Conservation (phyloP, 306 rosid genomes). For the Dicorynia guianensis region DNA sequence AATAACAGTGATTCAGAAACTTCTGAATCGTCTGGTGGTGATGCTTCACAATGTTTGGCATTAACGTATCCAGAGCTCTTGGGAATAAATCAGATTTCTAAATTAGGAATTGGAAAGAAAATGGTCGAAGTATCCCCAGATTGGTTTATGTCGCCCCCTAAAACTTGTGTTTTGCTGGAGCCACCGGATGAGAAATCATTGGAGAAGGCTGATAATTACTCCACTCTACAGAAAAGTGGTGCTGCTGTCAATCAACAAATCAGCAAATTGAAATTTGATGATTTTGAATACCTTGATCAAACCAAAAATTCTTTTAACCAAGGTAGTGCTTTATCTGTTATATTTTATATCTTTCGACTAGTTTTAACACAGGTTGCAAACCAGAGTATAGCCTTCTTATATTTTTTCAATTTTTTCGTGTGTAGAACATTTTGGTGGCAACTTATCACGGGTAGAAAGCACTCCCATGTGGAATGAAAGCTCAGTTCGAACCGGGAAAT, state of each 20-base stretch:
- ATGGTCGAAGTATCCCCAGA: constrained; percentile 67
- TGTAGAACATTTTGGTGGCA: constrained; percentile 53
- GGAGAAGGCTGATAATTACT: constrained; percentile 43
- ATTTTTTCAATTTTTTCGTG: background rate
- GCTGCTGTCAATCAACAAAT: constrained; percentile 34
- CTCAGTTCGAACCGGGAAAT: constrained; percentile 55
- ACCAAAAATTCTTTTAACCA: constrained; percentile 39
- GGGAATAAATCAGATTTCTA: constrained; percentile 55
- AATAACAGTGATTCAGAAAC: constrained; percentile 54
- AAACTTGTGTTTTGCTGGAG: constrained; percentile 81
- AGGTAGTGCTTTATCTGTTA: constrained; percentile 53
- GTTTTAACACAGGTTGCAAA: constrained; percentile 23
- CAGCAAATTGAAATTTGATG: constrained; percentile 38
- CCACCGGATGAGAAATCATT: constrained; percentile 63
- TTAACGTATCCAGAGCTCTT: constrained; percentile 73
- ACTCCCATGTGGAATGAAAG: constrained; percentile 78
- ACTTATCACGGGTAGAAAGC: constrained; percentile 48
- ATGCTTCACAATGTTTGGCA: constrained; percentile 57
- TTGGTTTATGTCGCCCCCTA: constrained; percentile 91
- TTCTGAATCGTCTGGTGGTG: constrained; percentile 55
- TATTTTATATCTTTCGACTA: background rate
- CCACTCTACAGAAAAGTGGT: constrained; percentile 16
- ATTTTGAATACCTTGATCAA: constrained; percentile 46
- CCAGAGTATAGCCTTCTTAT: constrained; percentile 11
- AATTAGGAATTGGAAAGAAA: constrained; percentile 56